Evolutionary conservation across 176 grass and related monocot genomes (phyloP).

Genomic region (Phyllostachys edulis): DNA sequence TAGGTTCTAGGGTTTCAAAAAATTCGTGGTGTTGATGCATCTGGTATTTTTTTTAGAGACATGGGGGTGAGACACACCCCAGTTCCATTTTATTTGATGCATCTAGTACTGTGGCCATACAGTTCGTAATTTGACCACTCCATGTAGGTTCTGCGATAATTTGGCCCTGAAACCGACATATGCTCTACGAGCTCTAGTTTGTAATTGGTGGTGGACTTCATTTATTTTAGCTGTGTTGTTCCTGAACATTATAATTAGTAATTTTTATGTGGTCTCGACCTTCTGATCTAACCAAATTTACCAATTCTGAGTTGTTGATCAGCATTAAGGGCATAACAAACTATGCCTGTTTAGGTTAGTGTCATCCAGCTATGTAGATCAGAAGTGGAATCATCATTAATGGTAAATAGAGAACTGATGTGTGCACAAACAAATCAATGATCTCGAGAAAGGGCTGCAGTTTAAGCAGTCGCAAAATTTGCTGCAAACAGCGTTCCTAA

Average conservation of each 20-base stretch:
- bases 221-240: background rate
- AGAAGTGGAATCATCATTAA: background rate
- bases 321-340: background rate
- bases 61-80: too few species aligned
- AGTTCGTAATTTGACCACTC: background rate
- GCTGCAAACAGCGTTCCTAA: background rate
- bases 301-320: background rate
- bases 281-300: background rate
- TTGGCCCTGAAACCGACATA: background rate
- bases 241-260: background rate
- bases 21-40: background rate
- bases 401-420: background rate
- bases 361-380: background rate
- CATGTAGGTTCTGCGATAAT: background rate
- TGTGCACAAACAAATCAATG: background rate
- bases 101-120: background rate
- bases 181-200: background rate
- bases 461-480: background rate
- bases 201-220: background rate
- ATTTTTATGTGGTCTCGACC: background rate
- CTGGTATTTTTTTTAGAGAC: background rate
- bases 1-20: slow-evolving; percentile 21
- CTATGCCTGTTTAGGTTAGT: background rate
- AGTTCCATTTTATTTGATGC: background rate
- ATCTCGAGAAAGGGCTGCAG: background rate